Percentiles rank a stretch among this genome's conserved stretches.
Conservation (phyloP, 108 stramenopile species). For the Mayamaea pseudoterrestris region DNA sequence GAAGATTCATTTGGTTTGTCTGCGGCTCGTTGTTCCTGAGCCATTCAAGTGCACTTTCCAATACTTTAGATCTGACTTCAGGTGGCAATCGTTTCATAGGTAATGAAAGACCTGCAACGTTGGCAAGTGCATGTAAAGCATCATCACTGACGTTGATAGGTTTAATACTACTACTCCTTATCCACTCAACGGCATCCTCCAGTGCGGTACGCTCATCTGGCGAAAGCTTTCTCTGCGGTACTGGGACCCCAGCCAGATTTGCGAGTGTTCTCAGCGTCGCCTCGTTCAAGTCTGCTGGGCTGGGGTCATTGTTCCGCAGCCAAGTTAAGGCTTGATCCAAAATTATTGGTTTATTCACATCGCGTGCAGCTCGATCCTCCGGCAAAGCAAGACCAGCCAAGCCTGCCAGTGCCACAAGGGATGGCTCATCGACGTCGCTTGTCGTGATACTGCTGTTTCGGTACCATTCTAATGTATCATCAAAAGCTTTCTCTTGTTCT, state of each 20-base stretch:
- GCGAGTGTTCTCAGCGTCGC: slow-evolving; percentile 2
- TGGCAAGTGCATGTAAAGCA: slow-evolving; percentile 8
- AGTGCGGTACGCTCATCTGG: not conserved
- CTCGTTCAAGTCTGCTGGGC: not conserved
- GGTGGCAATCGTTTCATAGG: not conserved
- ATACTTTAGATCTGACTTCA: not conserved
- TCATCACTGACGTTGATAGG: slow-evolving; percentile 11
- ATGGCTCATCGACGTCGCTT: slow-evolving; percentile 7
- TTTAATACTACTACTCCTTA: slow-evolving; percentile 10
- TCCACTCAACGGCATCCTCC: slow-evolving; percentile 5
- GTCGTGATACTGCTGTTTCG: not conserved
- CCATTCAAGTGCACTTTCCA: slow-evolving; percentile 22
- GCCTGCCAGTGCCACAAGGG: slow-evolving; percentile 1
- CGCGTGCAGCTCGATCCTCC: not conserved
- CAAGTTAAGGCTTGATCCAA: slow-evolving; percentile 15
- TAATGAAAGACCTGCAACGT: slow-evolving; percentile 3
- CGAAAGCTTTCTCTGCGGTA: not conserved
- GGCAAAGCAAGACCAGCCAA: not conserved
- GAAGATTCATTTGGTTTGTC: not conserved
- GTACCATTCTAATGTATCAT: slow-evolving; percentile 7
- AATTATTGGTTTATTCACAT: not conserved
- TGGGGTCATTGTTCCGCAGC: slow-evolving; percentile 10
- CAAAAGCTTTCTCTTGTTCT: slow-evolving; percentile 1
- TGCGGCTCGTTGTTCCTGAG: slow-evolving; percentile 12
- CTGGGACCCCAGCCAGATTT: not conserved